These are phyloP conservation scores for Dictyostelium firmibasis DNA, from an alignment of 78 protist species.

Conservation along the genomic window DNA sequence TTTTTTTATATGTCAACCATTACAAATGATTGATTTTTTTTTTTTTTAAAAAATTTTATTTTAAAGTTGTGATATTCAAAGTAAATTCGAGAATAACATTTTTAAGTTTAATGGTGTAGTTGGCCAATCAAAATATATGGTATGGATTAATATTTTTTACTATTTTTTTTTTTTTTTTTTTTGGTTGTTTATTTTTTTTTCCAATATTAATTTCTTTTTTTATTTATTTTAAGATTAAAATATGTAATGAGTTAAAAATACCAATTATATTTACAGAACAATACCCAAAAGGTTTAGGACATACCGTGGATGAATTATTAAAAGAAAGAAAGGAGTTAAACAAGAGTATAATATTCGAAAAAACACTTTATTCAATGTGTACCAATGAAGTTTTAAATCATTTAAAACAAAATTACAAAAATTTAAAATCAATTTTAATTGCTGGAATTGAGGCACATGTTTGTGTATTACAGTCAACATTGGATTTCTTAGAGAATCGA, in stretches of 20 bases:
- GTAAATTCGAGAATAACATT: constrained; percentile 35
- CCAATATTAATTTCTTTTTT: background rate
- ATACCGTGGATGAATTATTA: constrained; percentile 37
- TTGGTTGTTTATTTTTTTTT: background rate
- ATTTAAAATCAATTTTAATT: constrained; percentile 45
- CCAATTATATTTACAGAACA: constrained; percentile 83
- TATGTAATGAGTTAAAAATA: constrained; percentile 51
- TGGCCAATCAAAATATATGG: constrained; percentile 10
- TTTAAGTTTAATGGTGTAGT: constrained; percentile 13
- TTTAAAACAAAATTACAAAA: background rate
- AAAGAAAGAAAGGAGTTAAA: background rate
- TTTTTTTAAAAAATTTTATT: too few relatives aligned
- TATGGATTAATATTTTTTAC: too few relatives aligned
- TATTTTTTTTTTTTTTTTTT: background rate
- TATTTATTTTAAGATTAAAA: background rate
- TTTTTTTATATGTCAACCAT: background rate
- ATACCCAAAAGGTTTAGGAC: constrained; percentile 79
- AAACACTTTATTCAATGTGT: constrained; percentile 81
- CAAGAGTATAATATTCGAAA: background rate
- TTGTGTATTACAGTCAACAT: constrained; percentile 79
- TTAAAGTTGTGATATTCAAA: constrained; percentile 52
- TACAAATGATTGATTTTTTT: background rate
- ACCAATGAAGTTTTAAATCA: constrained; percentile 12
- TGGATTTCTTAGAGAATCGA: constrained; percentile 79
- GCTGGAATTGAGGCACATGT: constrained; percentile 87